A percentile compares a stretch with the other conserved stretches of the same genome.
Evolutionary conservation across 495 filamentous ascomycete genomes (phyloP).

Genomic region (Cenococcum geophilum): DNA sequence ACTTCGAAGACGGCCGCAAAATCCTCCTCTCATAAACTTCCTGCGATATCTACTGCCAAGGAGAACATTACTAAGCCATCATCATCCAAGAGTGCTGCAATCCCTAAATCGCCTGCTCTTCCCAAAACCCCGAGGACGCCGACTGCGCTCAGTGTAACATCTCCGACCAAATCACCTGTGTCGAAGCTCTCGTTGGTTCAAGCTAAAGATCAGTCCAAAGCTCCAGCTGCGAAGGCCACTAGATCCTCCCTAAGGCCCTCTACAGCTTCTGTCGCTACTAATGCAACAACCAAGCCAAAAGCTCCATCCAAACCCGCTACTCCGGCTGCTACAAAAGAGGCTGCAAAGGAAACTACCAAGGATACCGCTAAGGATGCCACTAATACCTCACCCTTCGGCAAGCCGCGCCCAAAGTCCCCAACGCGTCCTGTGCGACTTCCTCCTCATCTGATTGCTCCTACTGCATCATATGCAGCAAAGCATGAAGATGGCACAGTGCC

Average conservation of each 20-base stretch:
- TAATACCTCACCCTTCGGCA: constrained; percentile 31
- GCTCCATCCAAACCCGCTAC: constrained; percentile 14
- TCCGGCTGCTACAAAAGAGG: constrained; percentile 14
- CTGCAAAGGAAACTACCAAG: constrained; percentile 5
- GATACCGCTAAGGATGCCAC: constrained; percentile 26
- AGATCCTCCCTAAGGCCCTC: constrained; percentile 18
- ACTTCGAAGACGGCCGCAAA: constrained; percentile 44
- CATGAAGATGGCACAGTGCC: constrained; percentile 27
- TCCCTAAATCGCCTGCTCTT: constrained; percentile 27
- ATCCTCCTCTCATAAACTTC: constrained; percentile 44
- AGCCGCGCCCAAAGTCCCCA: constrained; percentile 35
- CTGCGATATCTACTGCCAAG: constrained; percentile 43
- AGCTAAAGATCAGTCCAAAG: constrained; percentile 13
- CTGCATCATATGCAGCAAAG: constrained; percentile 38
- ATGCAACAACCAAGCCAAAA: constrained; percentile 16
- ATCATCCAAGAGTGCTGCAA: constrained; percentile 21
- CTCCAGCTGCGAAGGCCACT: constrained; percentile 18
- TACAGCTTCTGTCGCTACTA: constrained; percentile 2
- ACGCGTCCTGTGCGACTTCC: constrained; percentile 39
- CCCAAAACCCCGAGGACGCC: constrained; percentile 24
- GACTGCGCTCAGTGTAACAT: constrained; percentile 18
- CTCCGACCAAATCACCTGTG: constrained; percentile 11
- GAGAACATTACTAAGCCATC: constrained; percentile 27
- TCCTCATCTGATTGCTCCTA: constrained; percentile 40
- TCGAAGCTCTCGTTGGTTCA: not conserved